Evolutionary conservation across 1,284 basidiomycete species (phyloP), one percentile per base, ranked within the genome.

Genomic region (Rhizoctonia solani): DNA sequence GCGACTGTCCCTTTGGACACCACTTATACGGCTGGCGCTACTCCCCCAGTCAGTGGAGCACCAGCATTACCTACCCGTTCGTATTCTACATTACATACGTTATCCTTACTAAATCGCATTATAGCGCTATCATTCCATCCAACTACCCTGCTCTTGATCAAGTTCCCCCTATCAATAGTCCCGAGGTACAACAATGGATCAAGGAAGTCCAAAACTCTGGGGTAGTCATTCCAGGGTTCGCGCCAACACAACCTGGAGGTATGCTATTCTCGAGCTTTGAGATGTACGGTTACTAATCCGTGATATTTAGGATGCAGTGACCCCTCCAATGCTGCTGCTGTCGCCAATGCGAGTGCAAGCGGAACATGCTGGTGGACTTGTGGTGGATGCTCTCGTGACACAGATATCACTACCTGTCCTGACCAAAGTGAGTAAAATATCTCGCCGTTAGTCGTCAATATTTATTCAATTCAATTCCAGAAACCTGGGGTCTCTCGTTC

Each of bases 351-450:
- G 11, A 65, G 61, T 25, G 59, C 71, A 23, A 54, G 49, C 54
- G 67, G 69, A 32, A 56, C 53, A 67, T 91, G 90, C 77, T 94
- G 92, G 92, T 95, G 92, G 92, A 92, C 90, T 6, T 94, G 92
- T 75, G 85, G 87, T 73, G 86, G 89, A 44, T 93, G 90, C 79
- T 85, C 83, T 1, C 82, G 84, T 30, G 72, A 79, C 30, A 85
- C 85, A 11, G 92, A 94, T 75, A 83, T 94, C 71, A 83, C 82
- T 47, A 78, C 81, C 23, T 94, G 92, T 78, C 90, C 90, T 16
- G 77, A 81, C 71, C 77, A 79, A 23, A 75, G 84, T 73, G 90
- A 88, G 9, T 95, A 92, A 89, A 90, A 85, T 78, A 84, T 88
- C 73, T 85, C 84, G 83, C 81, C 75, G 71, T 75, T 61, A 77